Evolutionary conservation across 2,329 filamentous ascomycete genomes (phyloP), one percentile per base, ranked within the genome.

Genomic region (Akanthomyces dipterigenus): DNA sequence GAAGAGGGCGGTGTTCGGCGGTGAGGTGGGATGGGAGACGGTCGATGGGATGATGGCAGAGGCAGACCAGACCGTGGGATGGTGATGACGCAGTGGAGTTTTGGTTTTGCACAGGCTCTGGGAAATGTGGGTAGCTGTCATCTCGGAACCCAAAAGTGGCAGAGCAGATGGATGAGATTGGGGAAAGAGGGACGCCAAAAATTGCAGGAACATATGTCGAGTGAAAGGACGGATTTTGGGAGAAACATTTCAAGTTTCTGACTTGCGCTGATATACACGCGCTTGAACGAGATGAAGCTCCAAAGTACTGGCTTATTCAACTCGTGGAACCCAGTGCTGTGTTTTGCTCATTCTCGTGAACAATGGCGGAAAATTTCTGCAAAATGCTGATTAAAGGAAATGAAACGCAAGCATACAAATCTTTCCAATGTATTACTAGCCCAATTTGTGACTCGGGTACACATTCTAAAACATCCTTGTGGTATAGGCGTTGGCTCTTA

Each of bases 61-160:
- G 26, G 38, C 24, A 57, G 22, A 42, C n/a, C n/a, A n/a, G 8
- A 28, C 16, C 46, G 56, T 43, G 36, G 36, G 48, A 50, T 60
- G 24, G 28, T 46, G 38, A 31, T 53, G 49, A 60, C 49, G 48
- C 38, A 59, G 38, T 43, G 38, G 56, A 38, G n/a, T 45, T n/a
- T 22, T 24, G 3, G 20, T 12, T 36, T 48, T 34, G 36, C 34
- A 20, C 28, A n/a, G 54, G 57, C 57, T 60, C 49, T 18, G 8
- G 38, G 26, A 46, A 60, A 60, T 34, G 57, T 60, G 57, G 57
- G 22, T 38, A 53, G 48, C 48, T 20, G 43, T 46, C 8, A 38
- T 12, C 42, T 38, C 28, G 43, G n/a, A 46, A 14, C 12, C 28
- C 20, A n/a, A 12, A 57, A 57, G 40, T 28, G 20, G 51, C 22